phyloP scores from a whole-genome alignment of 768 basidiomycete genomes.

The Antrodiella citrinella region DNA sequence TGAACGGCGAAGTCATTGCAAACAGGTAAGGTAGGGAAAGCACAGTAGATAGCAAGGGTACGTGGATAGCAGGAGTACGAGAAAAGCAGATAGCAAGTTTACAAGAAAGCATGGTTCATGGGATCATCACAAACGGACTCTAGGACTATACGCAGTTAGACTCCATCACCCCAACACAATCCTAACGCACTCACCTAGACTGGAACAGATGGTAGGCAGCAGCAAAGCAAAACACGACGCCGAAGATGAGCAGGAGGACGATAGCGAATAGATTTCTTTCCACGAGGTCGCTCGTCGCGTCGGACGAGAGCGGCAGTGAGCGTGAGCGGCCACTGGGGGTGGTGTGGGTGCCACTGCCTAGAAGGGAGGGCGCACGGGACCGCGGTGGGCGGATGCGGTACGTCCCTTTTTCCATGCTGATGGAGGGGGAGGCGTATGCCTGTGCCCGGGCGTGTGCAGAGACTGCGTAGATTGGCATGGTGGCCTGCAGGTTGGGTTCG shows the following conservation, averaged over 20 bases:
- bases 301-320: neutral
- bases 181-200: constrained; percentile 4
- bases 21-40: too few relatives aligned
- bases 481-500: too few relatives aligned
- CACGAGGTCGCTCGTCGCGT: constrained; percentile 1
- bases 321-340: too few relatives aligned
- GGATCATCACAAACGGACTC: neutral
- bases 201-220: constrained; percentile 14
- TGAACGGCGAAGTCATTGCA: neutral
- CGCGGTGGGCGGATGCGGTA: constrained; percentile 49
- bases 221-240: constrained; percentile 10
- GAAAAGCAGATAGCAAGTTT: neutral
- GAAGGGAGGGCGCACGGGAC: neutral
- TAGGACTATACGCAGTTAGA: neutral
- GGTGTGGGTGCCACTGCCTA: neutral
- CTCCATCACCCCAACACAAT: neutral
- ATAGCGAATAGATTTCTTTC: constrained; percentile 12
- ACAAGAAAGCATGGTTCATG: neutral
- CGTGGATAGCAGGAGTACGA: neutral
- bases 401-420: constrained; percentile 56
- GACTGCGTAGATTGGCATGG: constrained; percentile 16
- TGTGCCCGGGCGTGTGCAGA: constrained; percentile 12
- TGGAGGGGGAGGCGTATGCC: constrained; percentile 45
- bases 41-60: neutral
- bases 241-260: constrained; percentile 12